phyloP scores from a whole-genome alignment of 202 grass and related monocot species.

The Musa balbisiana region DNA sequence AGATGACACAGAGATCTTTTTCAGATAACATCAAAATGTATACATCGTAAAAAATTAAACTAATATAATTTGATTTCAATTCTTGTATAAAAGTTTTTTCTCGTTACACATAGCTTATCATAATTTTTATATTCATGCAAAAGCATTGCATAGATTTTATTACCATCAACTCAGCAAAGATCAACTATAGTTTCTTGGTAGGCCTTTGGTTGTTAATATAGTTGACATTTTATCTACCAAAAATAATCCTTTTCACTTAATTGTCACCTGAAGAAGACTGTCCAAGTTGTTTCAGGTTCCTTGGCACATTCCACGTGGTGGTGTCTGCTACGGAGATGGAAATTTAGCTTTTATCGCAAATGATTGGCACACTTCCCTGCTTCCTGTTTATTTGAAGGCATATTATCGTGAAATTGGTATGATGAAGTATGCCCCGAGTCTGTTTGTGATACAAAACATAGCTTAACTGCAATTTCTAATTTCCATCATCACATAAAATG shows the following conservation, averaged over 20 bases:
- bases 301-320: slow-evolving; percentile 89
- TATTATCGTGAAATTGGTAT: slow-evolving; percentile 76
- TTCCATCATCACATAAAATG: neutral
- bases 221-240: neutral
- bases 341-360: slow-evolving; percentile 91
- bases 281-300: slow-evolving; percentile 39
- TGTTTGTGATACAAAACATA: slow-evolving; percentile 95
- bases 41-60: too few species aligned
- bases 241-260: neutral
- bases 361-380: slow-evolving; percentile 79
- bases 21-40: too few species aligned
- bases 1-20: too few species aligned
- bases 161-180: too few species aligned
- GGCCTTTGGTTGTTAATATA: neutral
- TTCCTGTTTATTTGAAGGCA: slow-evolving; percentile 87
- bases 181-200: neutral
- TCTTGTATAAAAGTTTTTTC: too few species aligned
- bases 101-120: too few species aligned
- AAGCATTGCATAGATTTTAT: too few species aligned
- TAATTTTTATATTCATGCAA: too few species aligned
- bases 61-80: too few species aligned
- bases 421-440: slow-evolving; percentile 73
- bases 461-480: slow-evolving; percentile 25
- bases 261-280: neutral
- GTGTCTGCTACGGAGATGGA: slow-evolving; percentile 79